Evolutionary conservation across 768 basidiomycete species (phyloP).

Genomic region (Rossbeevera mucosa): DNA sequence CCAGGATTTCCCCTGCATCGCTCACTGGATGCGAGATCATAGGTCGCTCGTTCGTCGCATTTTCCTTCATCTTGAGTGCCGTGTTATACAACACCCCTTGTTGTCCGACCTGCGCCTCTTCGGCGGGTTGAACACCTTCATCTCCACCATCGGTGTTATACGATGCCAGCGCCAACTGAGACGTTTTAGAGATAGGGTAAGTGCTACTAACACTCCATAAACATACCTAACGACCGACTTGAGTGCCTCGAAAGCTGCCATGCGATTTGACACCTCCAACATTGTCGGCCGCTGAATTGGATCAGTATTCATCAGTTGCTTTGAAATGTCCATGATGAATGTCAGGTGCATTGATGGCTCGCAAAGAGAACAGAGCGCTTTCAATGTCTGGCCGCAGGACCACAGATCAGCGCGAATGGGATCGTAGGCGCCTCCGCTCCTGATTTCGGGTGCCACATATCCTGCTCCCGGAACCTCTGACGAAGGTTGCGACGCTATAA

Average conservation of each 20-base stretch:
- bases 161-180: slow-evolving; percentile 57
- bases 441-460: neutral
- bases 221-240: slow-evolving; percentile 59
- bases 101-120: slow-evolving; percentile 56
- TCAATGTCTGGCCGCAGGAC: neutral
- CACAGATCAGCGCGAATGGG: neutral
- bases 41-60: slow-evolving; percentile 50
- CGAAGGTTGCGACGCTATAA: neutral
- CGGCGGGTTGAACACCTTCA: neutral
- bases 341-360: neutral
- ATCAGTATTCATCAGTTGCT: neutral
- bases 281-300: neutral
- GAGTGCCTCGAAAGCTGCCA: slow-evolving; percentile 37
- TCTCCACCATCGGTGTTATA: slow-evolving; percentile 47
- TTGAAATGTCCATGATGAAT: neutral
- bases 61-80: slow-evolving; percentile 54
- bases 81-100: slow-evolving; percentile 57
- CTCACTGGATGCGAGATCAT: slow-evolving; percentile 73
- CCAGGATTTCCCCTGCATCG: slow-evolving; percentile 73
- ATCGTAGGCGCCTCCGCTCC: neutral
- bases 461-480: neutral
- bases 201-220: slow-evolving; percentile 47
- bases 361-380: neutral
- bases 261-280: neutral
- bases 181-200: slow-evolving; percentile 63